Evolutionary conservation across 1,139 yeast species (phyloP).

Genomic region (Lodderomyces theae): DNA sequence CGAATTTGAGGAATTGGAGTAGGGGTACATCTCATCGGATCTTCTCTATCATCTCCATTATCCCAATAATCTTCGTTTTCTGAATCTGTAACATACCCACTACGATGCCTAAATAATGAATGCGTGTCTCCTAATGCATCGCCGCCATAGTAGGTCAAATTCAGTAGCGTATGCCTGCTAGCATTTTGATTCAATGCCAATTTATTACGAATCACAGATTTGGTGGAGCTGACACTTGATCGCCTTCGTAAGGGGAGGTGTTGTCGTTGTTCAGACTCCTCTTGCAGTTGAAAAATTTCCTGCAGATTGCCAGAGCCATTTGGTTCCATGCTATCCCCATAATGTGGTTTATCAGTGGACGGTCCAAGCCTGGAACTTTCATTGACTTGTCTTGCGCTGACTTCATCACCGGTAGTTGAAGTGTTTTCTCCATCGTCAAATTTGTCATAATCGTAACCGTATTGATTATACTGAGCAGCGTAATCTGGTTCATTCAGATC

Average conservation of each 20-base stretch:
- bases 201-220: slow-evolving; percentile 16
- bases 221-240: slow-evolving; percentile 13
- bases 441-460: slow-evolving; percentile 6
- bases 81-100: slow-evolving; percentile 21
- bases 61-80: slow-evolving; percentile 15
- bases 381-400: neutral
- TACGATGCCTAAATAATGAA: slow-evolving; percentile 14
- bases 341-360: slow-evolving; percentile 12
- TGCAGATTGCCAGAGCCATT: too few relatives aligned
- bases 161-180: slow-evolving; percentile 12
- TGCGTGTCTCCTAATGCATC: slow-evolving; percentile 7
- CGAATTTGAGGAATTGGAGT: slow-evolving; percentile 3
- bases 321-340: slow-evolving; percentile 10
- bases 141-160: slow-evolving; percentile 7
- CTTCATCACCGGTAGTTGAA: slow-evolving; percentile 1
- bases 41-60: neutral
- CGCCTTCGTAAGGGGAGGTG: slow-evolving; percentile 3
- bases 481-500: slow-evolving; percentile 6
- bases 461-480: slow-evolving; percentile 8
- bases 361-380: neutral
- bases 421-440: slow-evolving; percentile 2
- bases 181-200: slow-evolving; percentile 11
- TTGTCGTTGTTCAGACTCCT: neutral
- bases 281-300: too few relatives aligned
- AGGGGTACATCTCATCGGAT: neutral